These are phyloP conservation scores for Scalesia atractyloides DNA, from an alignment of 129 eudicot genomes.

Conservation along the genomic window DNA sequence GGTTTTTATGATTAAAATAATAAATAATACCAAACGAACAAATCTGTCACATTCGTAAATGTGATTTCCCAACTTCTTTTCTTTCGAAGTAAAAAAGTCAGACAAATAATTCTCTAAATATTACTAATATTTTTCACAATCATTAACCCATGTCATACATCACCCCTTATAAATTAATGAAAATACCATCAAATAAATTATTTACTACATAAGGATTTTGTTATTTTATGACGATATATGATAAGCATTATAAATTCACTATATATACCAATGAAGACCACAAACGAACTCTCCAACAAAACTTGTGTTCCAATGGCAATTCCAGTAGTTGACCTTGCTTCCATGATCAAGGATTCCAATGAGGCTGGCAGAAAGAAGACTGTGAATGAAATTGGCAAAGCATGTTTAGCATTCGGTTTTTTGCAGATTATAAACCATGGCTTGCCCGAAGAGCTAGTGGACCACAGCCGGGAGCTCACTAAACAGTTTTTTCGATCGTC, in stretches of 20 bases:
- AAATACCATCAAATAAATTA: too few relatives aligned
- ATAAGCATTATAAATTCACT: constrained; percentile 3
- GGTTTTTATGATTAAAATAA: too few relatives aligned
- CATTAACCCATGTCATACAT: neutral
- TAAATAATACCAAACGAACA: neutral
- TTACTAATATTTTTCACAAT: neutral
- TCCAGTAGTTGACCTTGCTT: constrained; percentile 28
- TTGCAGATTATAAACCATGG: constrained; percentile 35
- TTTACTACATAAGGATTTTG: neutral
- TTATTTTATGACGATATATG: neutral
- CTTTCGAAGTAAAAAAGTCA: neutral
- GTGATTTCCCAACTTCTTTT: neutral
- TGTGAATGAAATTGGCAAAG: constrained; percentile 24
- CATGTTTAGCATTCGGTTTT: constrained; percentile 32
- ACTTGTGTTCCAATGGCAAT: constrained; percentile 3
- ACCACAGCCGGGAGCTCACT: constrained; percentile 5
- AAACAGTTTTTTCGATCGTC: constrained; percentile 15
- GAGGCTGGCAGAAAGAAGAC: constrained; percentile 22
- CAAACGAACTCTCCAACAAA: neutral
- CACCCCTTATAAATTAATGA: too few relatives aligned
- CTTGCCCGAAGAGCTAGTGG: constrained; percentile 13
- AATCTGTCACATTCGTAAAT: neutral
- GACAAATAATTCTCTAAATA: too few relatives aligned
- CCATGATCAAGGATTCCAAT: constrained; percentile 15
- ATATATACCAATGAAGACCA: neutral